phyloP scores from a whole-genome alignment of 805 yeast species.

The Metahyphopichia silvanorum region DNA sequence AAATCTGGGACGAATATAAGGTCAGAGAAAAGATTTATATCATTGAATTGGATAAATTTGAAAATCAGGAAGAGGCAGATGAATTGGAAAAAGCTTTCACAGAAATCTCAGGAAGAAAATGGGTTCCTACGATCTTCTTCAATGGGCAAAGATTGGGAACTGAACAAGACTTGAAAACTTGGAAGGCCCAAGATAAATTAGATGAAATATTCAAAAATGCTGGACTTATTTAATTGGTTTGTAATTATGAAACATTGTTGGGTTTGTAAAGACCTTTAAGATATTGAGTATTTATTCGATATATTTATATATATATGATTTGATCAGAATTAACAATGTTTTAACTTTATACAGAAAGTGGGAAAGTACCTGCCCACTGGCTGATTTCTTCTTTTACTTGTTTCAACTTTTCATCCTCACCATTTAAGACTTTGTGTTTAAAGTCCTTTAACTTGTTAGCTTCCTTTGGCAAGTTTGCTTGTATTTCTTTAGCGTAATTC shows the following conservation, averaged over 20 bases:
- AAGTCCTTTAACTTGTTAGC: constrained; percentile 96
- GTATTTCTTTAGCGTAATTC: constrained; percentile 70
- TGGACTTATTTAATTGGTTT: constrained; percentile 11
- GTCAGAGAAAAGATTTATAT: constrained; percentile 48
- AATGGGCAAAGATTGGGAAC: constrained; percentile 58
- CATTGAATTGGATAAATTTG: constrained; percentile 60
- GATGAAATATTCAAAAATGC: constrained; percentile 29
- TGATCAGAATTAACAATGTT: not conserved
- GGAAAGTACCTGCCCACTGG: constrained; percentile 89
- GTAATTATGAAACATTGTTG: too few species aligned
- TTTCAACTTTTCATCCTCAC: constrained; percentile 61
- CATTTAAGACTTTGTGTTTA: constrained; percentile 75
- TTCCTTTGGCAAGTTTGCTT: constrained; percentile 78
- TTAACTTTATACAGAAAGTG: constrained; percentile 37
- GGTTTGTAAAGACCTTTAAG: too few species aligned
- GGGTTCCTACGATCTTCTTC: constrained; percentile 70
- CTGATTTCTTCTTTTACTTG: constrained; percentile 74
- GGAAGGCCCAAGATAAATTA: constrained; percentile 32
- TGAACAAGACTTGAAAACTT: constrained; percentile 44
- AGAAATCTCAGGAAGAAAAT: constrained; percentile 53
- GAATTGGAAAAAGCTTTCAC: constrained; percentile 56
- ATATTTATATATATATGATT: not conserved
- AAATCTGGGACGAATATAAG: constrained; percentile 51
- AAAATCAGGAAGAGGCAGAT: constrained; percentile 45
- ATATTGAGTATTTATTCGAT: too few species aligned